Evolutionary conservation across 805 yeast genomes (phyloP).

Genomic region (Schwanniomyces polymorphus): DNA sequence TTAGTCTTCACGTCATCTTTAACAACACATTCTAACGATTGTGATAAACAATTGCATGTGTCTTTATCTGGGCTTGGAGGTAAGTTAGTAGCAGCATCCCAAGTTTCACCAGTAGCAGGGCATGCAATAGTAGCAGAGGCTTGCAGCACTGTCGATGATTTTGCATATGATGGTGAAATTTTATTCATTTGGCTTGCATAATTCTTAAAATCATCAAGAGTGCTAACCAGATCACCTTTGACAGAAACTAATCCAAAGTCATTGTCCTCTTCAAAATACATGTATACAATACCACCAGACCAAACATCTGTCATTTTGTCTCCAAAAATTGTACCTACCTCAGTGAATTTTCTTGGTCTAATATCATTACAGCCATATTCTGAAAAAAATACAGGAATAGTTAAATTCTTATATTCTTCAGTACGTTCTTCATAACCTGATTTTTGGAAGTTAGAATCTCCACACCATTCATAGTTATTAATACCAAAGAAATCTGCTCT

Average conservation of each 20-base stretch:
- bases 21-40: conserved; percentile 61
- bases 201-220: conserved; percentile 57
- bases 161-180: conserved; percentile 37
- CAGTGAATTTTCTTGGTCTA: conserved; percentile 75
- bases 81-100: conserved; percentile 67
- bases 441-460: conserved; percentile 51
- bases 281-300: conserved; percentile 94
- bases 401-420: conserved; percentile 65
- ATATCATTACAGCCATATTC: conserved; percentile 85
- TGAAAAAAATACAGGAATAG: conserved; percentile 82
- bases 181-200: conserved; percentile 34
- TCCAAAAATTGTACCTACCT: conserved; percentile 66
- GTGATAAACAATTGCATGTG: conserved; percentile 63
- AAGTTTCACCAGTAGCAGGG: conserved; percentile 54
- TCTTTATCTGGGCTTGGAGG: conserved; percentile 78
- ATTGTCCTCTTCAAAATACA: conserved; percentile 85
- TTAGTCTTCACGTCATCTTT: conserved; percentile 49
- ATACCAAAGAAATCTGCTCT: conserved; percentile 80
- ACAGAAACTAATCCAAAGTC: conserved; percentile 76
- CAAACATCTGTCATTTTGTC: conserved; percentile 82
- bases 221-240: conserved; percentile 48
- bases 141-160: conserved; percentile 36
- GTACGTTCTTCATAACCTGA: conserved; percentile 78
- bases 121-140: conserved; percentile 50
- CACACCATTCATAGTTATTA: conserved; percentile 91